Evolutionary conservation across 2,329 filamentous ascomycete species (phyloP), one percentile per base, ranked within the genome.

Genomic region (Pseudopyricularia javanii): DNA sequence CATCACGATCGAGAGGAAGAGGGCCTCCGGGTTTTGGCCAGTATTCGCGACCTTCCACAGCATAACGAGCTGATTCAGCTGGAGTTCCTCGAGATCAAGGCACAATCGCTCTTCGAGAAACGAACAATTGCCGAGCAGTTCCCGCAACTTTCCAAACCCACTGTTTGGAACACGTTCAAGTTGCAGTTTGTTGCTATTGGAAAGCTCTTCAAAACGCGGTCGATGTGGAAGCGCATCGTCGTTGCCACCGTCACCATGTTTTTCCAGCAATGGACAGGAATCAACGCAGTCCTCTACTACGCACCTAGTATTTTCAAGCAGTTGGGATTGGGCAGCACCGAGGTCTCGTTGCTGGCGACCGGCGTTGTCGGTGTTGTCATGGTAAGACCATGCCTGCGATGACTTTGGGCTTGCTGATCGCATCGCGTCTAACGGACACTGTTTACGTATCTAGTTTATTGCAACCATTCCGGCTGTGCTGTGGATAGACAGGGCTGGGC

Each of bases 41-140:
- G 64, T 50, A 78, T 91, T 3, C 80, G 88, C 24, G 74, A 73
- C 6, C 74, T 88, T 0, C 64, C 78, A 0, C 62, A 69, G 15
- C 76, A 85, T 57, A 76, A 89, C 61, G 81, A 87, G 54, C 74
- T 88, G 0, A 78, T 91, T 35, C 77, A 85, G 57, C 73, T 89
- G 1, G 88, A 91, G 61, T 89, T 85, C 62, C 76, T 89, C n/a
- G 87, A 91, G 63, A 91, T 91, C 68, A 87, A 88, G 64, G 85
- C 86, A 0, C 84, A 89, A 64, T 83, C 81, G 0, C 65, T 86
- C 17, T 93, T 91, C 58, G 86, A 91, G 66, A 87, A 90, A 68
- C 78, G 81, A 33, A 80, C 79, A 1, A 73, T 84, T 9, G 76
- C 78, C 0, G 82, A 85, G 56, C 73, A 82, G 24, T 89, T 86